A percentile compares a stretch with the other conserved stretches of the same genome.
These are phyloP conservation scores for Ceratocystis harringtonii DNA, from an alignment of 2,329 filamentous ascomycete species.

Conservation along the genomic window DNA sequence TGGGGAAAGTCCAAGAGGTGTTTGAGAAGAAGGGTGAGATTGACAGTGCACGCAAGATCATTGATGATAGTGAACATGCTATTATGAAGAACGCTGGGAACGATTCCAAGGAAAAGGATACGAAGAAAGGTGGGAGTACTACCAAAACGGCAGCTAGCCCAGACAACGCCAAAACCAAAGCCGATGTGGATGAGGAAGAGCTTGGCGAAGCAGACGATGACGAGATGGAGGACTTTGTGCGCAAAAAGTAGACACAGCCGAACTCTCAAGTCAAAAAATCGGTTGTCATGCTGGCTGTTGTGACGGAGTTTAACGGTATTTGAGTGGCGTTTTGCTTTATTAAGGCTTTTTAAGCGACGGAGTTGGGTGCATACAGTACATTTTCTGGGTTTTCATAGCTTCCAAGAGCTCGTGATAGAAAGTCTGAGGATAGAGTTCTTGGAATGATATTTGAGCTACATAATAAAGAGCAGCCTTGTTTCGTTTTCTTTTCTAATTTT, in stretches of 20 bases:
- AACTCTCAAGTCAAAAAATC: not conserved
- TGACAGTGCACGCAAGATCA: constrained; percentile 64
- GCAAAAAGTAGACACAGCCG: constrained; percentile 24
- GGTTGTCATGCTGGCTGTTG: not conserved
- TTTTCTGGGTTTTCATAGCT: not conserved
- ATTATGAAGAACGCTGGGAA: constrained; percentile 39
- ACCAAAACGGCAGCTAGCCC: constrained; percentile 14
- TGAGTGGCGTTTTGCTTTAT: not conserved
- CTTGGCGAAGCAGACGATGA: constrained; percentile 39
- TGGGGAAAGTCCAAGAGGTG: constrained; percentile 80
- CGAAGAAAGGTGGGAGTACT: constrained; percentile 18
- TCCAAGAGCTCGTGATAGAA: too few species aligned
- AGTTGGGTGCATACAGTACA: not conserved
- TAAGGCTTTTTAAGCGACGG: not conserved
- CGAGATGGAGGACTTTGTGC: constrained; percentile 28
- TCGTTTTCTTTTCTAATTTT: too few species aligned
- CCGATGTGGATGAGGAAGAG: constrained; percentile 32
- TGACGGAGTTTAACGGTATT: not conserved
- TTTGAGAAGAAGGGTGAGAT: constrained; percentile 78
- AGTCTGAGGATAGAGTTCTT: too few species aligned
- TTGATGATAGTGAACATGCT: constrained; percentile 51
- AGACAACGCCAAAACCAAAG: constrained; percentile 10
- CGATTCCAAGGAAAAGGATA: constrained; percentile 28
- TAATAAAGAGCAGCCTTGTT: too few species aligned
- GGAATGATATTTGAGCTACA: too few species aligned